These are phyloP conservation scores for Asterionellopsis glacialis DNA, from an alignment of 108 stramenopile species.

Conservation along the genomic window DNA sequence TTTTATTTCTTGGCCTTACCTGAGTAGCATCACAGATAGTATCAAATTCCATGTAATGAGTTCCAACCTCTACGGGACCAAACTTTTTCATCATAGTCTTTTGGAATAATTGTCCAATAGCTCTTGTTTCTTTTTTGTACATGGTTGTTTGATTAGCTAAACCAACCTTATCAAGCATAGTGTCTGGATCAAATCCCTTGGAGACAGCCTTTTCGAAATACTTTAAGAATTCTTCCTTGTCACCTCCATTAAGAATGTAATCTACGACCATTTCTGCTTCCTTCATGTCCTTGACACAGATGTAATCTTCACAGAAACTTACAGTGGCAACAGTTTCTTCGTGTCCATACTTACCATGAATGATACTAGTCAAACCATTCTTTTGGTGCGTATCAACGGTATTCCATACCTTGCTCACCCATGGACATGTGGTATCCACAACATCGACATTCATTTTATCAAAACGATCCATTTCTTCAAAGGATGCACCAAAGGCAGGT, in stretches of 20 bases:
- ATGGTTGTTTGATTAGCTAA: conserved; percentile 98
- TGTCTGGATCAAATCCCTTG: conserved; percentile 94
- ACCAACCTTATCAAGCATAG: conserved; percentile 87
- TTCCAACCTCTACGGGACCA: conserved; percentile 71
- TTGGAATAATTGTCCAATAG: conserved; percentile 90
- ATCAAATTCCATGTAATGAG: conserved; percentile 93
- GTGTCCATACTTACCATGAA: conserved; percentile 95
- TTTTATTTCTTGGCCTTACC: conserved; percentile 38
- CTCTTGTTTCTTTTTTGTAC: conserved; percentile 98
- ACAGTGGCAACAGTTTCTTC: conserved; percentile 95
- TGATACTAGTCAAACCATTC: conserved; percentile 82
- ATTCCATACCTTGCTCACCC: conserved; percentile 98
- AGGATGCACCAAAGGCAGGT: conserved; percentile 93
- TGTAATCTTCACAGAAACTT: conserved; percentile 90
- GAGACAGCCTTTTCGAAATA: conserved; percentile 89
- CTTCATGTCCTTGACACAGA: conserved; percentile 92
- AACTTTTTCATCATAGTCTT: conserved; percentile 88
- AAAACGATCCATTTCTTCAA: conserved; percentile 87
- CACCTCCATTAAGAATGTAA: conserved; percentile 91
- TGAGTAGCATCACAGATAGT: conserved; percentile 98
- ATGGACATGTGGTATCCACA: conserved; percentile 98
- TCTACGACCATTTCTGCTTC: conserved; percentile 94
- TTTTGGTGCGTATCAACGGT: conserved; percentile 89
- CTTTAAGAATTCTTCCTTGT: conserved; percentile 84
- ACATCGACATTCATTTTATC: conserved; percentile 88